Evolutionary conservation across 345 rosid species (phyloP).

Genomic region (Populus simonii): DNA sequence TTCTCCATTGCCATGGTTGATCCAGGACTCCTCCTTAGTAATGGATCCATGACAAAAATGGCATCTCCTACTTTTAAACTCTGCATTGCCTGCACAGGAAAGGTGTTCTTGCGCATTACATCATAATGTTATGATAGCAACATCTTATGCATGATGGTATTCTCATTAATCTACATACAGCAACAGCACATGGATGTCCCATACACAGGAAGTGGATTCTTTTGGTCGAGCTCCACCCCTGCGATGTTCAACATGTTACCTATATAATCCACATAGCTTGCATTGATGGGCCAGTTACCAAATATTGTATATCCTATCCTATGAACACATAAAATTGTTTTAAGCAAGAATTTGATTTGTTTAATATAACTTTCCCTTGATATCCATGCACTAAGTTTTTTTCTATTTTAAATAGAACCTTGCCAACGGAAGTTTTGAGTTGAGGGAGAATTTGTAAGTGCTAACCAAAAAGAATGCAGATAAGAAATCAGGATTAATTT

Average conservation of each 20-base stretch:
- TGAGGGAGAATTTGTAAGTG: too few species aligned
- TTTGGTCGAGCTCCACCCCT: too few species aligned
- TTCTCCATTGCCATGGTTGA: slow-evolving; percentile 54
- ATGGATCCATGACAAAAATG: slow-evolving; percentile 71
- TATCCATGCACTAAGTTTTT: not conserved
- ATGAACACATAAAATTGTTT: not conserved
- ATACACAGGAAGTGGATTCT: too few species aligned
- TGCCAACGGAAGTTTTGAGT: not conserved
- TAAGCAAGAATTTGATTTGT: too few species aligned
- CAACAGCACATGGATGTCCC: too few species aligned
- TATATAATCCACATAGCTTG: not conserved
- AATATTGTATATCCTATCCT: not conserved
- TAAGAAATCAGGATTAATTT: too few species aligned
- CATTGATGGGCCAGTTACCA: not conserved
- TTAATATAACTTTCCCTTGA: not conserved
- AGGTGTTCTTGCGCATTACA: not conserved
- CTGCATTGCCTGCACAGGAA: slow-evolving; percentile 63
- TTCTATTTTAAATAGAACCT: not conserved
- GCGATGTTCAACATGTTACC: too few species aligned
- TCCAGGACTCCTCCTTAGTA: slow-evolving; percentile 59
- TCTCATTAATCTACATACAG: too few species aligned
- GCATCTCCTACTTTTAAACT: slow-evolving; percentile 53
- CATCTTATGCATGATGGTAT: too few species aligned
- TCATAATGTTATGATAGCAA: too few species aligned
- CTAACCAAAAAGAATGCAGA: too few species aligned